These are phyloP conservation scores for Yarrowia osloensis DNA, from an alignment of 805 yeast species.

Conservation along the genomic window DNA sequence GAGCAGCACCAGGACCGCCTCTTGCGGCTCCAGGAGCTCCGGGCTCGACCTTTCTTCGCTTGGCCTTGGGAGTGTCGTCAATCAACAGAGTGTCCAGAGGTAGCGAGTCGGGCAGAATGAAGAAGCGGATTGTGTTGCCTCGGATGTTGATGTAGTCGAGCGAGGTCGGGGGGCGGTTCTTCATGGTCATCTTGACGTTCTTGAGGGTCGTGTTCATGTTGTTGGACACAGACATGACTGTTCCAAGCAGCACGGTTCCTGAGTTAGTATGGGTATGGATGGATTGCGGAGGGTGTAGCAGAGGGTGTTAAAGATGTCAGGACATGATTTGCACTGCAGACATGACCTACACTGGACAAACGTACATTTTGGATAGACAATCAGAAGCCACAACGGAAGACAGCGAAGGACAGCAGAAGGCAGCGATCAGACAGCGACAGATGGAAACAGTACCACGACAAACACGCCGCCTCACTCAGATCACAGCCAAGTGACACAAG, in stretches of 20 bases:
- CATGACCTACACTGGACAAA: no score
- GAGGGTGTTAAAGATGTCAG: no score
- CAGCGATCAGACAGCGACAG: no score
- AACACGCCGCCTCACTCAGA: no score
- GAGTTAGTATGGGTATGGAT: neutral
- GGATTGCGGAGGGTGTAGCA: neutral
- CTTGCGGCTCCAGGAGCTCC: slow-evolving; percentile 34
- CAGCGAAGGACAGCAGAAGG: no score
- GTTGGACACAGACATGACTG: slow-evolving; percentile 81
- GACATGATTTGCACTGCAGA: no score
- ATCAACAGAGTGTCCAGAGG: slow-evolving; percentile 56
- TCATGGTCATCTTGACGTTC: slow-evolving; percentile 76
- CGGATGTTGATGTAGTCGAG: slow-evolving; percentile 81
- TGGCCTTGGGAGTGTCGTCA: slow-evolving; percentile 49
- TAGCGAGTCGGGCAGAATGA: slow-evolving; percentile 80
- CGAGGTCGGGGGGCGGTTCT: slow-evolving; percentile 65
- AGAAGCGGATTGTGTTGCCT: slow-evolving; percentile 85
- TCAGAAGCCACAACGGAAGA: no score
- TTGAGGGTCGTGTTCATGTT: slow-evolving; percentile 84
- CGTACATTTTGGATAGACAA: no score
- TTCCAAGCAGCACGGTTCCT: slow-evolving; percentile 75
- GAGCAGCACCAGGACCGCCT: slow-evolving; percentile 39
- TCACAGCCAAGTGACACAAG: no score
- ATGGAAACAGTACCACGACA: no score
- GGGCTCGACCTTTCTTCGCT: slow-evolving; percentile 36